Evolutionary conservation across 2,329 filamentous ascomycete species (phyloP), one percentile per base, ranked within the genome.

Genomic region (Drechslera avenae): DNA sequence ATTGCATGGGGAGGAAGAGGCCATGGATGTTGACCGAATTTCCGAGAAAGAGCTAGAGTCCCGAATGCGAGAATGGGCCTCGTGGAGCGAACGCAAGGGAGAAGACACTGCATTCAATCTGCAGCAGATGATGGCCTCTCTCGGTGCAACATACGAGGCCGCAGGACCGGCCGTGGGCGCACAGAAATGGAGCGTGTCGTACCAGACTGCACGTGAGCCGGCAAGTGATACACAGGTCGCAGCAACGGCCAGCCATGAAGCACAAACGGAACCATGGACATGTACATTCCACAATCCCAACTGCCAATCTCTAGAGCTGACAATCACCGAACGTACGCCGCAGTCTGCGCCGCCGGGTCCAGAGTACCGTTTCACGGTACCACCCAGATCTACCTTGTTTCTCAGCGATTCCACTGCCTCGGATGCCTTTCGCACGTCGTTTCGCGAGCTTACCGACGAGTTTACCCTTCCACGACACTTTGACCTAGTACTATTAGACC

Each of bases 401-500:
- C 69, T 79, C 6, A 82, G 83, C 17, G 73, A 78, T 50, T 75
- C 77, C 49, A 56, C 62, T 1, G 56, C 70, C 13, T 54, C 74
- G 14, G 62, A 59, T 17, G 40, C 55, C 3, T 77, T 80, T 39
- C 73, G 74, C 52, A 52, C 59, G 1, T 64, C 71, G n/a, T 64
- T 78, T 21, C 63, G 69, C 18, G 44, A 61, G 17, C 59, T 75
- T 40, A 71, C 75, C 6, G 59, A 69, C n/a, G 60, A 72, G 21
- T 57, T 73, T 21, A 62, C 78, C 69, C 57, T 80, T 80, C 57
- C 71, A 68, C 54, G 76, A 16, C 63, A 69, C 5, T 91, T 93
- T 69, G 77, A 89, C 57, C 76, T 92, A 36, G 78, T 92, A 31
- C 69, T 91, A 6, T 75, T 92, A 16, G 89, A 93, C 66, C 90